These are phyloP conservation scores for Alternaria panax DNA, from an alignment of 2,329 filamentous ascomycete species.

Conservation along the genomic window DNA sequence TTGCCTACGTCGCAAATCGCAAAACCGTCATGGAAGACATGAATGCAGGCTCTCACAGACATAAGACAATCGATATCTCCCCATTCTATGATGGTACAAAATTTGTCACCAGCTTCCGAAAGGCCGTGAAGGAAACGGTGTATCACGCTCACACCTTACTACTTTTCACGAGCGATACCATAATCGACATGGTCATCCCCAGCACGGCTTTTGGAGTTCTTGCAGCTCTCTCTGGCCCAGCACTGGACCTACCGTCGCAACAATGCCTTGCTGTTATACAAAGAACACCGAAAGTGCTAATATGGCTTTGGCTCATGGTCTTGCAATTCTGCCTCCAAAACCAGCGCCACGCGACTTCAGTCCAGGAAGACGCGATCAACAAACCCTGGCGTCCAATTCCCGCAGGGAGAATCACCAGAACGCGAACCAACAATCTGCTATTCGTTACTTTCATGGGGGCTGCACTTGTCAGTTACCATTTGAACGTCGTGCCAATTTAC, in stretches of 20 bases:
- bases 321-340: constrained; percentile 52
- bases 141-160: constrained; percentile 12
- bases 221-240: constrained; percentile 16
- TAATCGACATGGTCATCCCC: constrained; percentile 21
- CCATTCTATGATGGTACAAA: neutral
- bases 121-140: neutral
- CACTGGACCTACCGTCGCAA: constrained; percentile 17
- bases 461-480: constrained; percentile 7
- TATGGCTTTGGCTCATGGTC: constrained; percentile 49
- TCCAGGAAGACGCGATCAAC: constrained; percentile 52
- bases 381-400: constrained; percentile 52
- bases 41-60: neutral
- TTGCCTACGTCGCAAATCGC: neutral
- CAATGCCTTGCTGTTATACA: neutral
- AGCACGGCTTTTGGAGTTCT: constrained; percentile 17
- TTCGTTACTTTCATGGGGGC: neutral
- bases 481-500: constrained; percentile 18
- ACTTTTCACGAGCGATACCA: constrained; percentile 15
- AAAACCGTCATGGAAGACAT: neutral
- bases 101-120: neutral
- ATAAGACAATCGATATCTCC: neutral
- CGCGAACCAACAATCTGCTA: constrained; percentile 25
- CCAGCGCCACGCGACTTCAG: constrained; percentile 44
- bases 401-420: constrained; percentile 26
- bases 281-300: constrained; percentile 3